A percentile compares a stretch with the other conserved stretches of the same genome.
Conservation (phyloP, 2,329 filamentous ascomycete species). For the Sporothrix mexicana region DNA sequence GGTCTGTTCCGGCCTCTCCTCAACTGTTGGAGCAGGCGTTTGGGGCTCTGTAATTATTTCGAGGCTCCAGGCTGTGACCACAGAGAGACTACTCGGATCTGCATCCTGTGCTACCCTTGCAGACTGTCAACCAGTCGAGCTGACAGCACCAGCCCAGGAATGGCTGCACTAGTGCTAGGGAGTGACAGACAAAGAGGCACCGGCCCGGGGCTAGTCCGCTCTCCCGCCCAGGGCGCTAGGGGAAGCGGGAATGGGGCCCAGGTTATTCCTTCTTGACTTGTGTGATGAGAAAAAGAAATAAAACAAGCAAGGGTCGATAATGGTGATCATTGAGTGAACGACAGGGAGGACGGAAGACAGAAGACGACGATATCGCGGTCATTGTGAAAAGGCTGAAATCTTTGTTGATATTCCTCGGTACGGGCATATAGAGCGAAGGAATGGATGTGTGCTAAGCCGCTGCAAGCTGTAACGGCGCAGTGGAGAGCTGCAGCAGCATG, state of each 20-base stretch:
- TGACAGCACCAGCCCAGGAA: constrained; percentile 18
- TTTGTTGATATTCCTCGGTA: neutral
- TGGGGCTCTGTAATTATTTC: neutral
- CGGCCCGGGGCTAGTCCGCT: constrained; percentile 19
- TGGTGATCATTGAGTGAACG: neutral
- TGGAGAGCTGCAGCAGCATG: constrained; percentile 14
- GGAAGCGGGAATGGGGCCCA: constrained; percentile 25
- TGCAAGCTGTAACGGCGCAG: constrained; percentile 5
- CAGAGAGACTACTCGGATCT: constrained; percentile 8
- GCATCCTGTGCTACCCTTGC: constrained; percentile 11
- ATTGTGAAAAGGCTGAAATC: neutral
- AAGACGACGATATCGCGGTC: neutral
- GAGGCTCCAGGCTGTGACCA: neutral
- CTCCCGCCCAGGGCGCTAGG: constrained; percentile 28
- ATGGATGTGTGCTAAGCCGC: neutral
- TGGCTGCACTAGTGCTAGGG: constrained; percentile 23
- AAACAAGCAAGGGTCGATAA: neutral
- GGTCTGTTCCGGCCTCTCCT: neutral
- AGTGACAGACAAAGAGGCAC: constrained; percentile 26
- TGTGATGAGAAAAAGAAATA: neutral
- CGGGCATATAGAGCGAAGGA: neutral
- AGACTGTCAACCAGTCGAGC: neutral
- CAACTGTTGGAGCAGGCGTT: neutral
- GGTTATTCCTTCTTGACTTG: neutral
- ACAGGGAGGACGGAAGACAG: neutral